Conservation (phyloP, 305 asterid species). For the Fraxinus platypoda region DNA sequence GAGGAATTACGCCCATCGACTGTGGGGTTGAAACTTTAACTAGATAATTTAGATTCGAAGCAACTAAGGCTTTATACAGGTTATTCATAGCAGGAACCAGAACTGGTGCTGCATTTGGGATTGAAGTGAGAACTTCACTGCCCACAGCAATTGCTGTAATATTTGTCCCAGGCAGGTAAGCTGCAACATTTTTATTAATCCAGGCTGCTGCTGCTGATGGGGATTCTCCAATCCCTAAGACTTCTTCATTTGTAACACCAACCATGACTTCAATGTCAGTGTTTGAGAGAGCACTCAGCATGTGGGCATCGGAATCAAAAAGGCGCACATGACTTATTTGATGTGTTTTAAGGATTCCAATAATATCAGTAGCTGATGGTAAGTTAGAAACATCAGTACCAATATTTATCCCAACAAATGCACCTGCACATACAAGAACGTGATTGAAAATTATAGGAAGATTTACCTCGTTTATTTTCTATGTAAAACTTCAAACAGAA, state of each 20-base stretch:
- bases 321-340: conserved; percentile 87
- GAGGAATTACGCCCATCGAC: conserved; percentile 73
- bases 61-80: conserved; percentile 78
- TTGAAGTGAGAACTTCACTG: conserved; percentile 77
- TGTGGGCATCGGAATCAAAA: conserved; percentile 73
- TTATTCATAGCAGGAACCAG: conserved; percentile 77
- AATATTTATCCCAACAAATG: conserved; percentile 67
- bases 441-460: background rate
- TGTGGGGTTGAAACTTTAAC: conserved; percentile 86
- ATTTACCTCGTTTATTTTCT: background rate
- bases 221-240: conserved; percentile 71
- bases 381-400: conserved; percentile 72
- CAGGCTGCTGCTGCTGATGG: conserved; percentile 86
- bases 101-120: conserved; percentile 77
- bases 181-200: conserved; percentile 70
- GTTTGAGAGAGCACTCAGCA: conserved; percentile 73
- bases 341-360: conserved; percentile 66
- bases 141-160: conserved; percentile 90
- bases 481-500: background rate
- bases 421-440: conserved; percentile 49
- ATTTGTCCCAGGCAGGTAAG: conserved; percentile 72
- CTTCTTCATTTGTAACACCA: conserved; percentile 75
- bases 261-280: conserved; percentile 85
- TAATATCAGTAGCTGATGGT: conserved; percentile 66
- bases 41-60: conserved; percentile 63